Conservation (phyloP, 2,329 filamentous ascomycete genomes). For the Exserohilum rostratum region DNA sequence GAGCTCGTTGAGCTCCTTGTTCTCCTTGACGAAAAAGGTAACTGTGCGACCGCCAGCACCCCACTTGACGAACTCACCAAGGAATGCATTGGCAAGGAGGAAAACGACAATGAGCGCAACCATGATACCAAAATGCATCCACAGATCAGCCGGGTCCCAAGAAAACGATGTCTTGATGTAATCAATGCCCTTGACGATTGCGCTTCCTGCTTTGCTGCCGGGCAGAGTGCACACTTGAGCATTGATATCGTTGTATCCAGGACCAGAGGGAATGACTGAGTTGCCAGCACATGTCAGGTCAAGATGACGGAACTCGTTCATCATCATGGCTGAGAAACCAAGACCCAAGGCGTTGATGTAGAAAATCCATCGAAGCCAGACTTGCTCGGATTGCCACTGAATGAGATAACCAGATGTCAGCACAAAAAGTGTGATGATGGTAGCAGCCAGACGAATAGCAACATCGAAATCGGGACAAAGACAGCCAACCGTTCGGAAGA, state of each 20-base stretch:
- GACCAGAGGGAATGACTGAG: constrained; percentile 73
- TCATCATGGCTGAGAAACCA: constrained; percentile 79
- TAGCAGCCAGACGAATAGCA: constrained; percentile 78
- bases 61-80: constrained; percentile 79
- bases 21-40: constrained; percentile 75
- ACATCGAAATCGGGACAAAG: constrained; percentile 82
- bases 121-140: constrained; percentile 72
- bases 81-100: constrained; percentile 71
- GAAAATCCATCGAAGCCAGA: constrained; percentile 84
- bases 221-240: constrained; percentile 82
- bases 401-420: constrained; percentile 84
- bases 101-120: constrained; percentile 77
- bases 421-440: constrained; percentile 81
- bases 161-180: constrained; percentile 74
- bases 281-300: constrained; percentile 71
- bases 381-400: constrained; percentile 74
- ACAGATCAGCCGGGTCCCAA: constrained; percentile 71
- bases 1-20: constrained; percentile 68
- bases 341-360: constrained; percentile 81
- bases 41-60: constrained; percentile 81
- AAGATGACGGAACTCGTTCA: constrained; percentile 79
- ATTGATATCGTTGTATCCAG: constrained; percentile 71
- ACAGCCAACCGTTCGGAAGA: constrained; percentile 61
- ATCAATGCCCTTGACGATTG: constrained; percentile 66
- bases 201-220: constrained; percentile 71